Evolutionary conservation across 768 basidiomycete genomes (phyloP).

Genomic region (Lactifluus rugatus): DNA sequence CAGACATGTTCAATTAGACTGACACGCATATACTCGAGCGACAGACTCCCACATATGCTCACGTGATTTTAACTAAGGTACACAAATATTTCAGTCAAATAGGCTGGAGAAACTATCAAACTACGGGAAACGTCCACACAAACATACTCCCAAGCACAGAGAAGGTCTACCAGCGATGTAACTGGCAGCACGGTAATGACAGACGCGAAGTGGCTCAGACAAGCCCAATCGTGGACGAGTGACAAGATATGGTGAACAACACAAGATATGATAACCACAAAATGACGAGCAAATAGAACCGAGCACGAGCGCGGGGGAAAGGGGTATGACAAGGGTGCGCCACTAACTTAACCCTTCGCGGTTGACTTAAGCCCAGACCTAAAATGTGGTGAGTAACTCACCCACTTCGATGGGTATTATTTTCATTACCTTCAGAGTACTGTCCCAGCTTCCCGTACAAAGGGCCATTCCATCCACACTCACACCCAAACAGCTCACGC

Average conservation of each 20-base stretch:
- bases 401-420: neutral
- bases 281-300: constrained; percentile 18
- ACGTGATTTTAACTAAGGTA: constrained; percentile 5
- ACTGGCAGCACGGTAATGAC: constrained; percentile 42
- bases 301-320: constrained; percentile 7
- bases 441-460: constrained; percentile 98
- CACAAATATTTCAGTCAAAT: neutral
- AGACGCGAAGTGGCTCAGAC: constrained; percentile 45
- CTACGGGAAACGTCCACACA: constrained; percentile 24
- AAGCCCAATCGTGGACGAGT: constrained; percentile 24
- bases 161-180: constrained; percentile 22
- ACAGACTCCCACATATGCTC: neutral
- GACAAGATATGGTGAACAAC: constrained; percentile 43
- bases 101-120: constrained; percentile 6
- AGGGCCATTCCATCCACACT: constrained; percentile 96
- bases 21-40: too few species aligned
- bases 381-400: constrained; percentile 5
- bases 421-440: constrained; percentile 75
- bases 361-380: constrained; percentile 75
- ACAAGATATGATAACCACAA: constrained; percentile 40
- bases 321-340: constrained; percentile 14
- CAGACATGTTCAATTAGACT: constrained; percentile 35
- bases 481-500: constrained; percentile 94
- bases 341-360: constrained; percentile 4
- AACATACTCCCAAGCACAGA: constrained; percentile 22